Evolutionary conservation across 2,329 filamentous ascomycete genomes (phyloP).

Genomic region (Colletotrichum truncatum): DNA sequence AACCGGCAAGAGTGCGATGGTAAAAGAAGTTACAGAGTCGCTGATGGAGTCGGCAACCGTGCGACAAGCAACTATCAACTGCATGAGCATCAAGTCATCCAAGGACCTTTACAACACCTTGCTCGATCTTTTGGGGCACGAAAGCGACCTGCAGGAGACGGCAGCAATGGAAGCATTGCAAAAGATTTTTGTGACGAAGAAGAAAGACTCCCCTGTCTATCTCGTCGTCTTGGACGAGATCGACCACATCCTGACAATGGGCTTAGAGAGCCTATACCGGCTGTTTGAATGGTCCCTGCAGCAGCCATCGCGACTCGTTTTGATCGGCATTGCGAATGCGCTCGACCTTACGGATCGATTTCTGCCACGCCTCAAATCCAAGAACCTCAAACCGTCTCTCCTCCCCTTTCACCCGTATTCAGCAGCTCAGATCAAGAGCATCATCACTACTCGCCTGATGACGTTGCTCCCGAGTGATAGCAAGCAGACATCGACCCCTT

Average conservation of each 20-base stretch:
- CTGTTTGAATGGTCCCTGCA: slow-evolving; percentile 97
- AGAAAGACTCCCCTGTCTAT: slow-evolving; percentile 67
- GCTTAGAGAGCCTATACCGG: slow-evolving; percentile 88
- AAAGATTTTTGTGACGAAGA: slow-evolving; percentile 74
- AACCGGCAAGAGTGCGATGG: slow-evolving; percentile 95
- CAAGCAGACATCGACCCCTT: slow-evolving; percentile 72
- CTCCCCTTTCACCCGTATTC: slow-evolving; percentile 95
- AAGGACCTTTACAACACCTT: slow-evolving; percentile 86
- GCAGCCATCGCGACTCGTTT: slow-evolving; percentile 78
- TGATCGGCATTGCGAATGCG: slow-evolving; percentile 96
- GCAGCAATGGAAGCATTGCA: slow-evolving; percentile 76
- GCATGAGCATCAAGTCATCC: slow-evolving; percentile 93
- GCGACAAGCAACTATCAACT: slow-evolving; percentile 86
- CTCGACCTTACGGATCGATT: slow-evolving; percentile 96
- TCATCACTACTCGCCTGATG: slow-evolving; percentile 85
- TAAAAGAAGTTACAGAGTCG: slow-evolving; percentile 78
- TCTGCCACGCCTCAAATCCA: slow-evolving; percentile 89
- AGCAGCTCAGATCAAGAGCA: slow-evolving; percentile 84
- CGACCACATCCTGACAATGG: slow-evolving; percentile 89
- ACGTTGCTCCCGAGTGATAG: slow-evolving; percentile 71
- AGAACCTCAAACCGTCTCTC: slow-evolving; percentile 88
- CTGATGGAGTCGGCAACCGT: slow-evolving; percentile 62
- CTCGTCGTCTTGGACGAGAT: slow-evolving; percentile 95
- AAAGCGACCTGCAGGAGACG: slow-evolving; percentile 67
- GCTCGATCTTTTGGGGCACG: slow-evolving; percentile 72